Evolutionary conservation across 1,139 yeast species (phyloP).

Genomic region (Saccharomyces uvarum): DNA sequence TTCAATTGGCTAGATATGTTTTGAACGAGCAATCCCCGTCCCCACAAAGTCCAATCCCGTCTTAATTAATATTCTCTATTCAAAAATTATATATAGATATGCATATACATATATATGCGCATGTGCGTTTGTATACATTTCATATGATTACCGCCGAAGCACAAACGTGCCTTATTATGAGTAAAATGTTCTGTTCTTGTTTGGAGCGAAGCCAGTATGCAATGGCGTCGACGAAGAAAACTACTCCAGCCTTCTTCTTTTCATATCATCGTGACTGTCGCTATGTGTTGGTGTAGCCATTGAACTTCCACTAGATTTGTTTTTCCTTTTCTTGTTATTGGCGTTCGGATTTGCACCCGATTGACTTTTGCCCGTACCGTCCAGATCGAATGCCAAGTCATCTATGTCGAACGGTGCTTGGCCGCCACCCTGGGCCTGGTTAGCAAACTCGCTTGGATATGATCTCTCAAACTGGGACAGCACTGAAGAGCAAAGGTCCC

Average conservation of each 20-base stretch:
- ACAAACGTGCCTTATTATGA: not conserved
- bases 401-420: conserved; percentile 24
- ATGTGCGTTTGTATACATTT: not conserved
- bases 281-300: conserved; percentile 32
- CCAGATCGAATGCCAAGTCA: conserved; percentile 33
- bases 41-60: conserved; percentile 29
- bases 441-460: conserved; percentile 30
- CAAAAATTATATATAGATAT: not conserved
- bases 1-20: conserved; percentile 47
- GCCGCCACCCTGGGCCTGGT: conserved; percentile 15
- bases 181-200: not conserved
- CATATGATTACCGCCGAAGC: not conserved
- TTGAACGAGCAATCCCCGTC: conserved; percentile 19
- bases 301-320: conserved; percentile 29
- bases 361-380: conserved; percentile 26
- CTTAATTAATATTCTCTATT: conserved; percentile 25
- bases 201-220: not conserved
- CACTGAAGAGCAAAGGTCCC: conserved; percentile 28
- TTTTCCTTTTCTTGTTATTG: conserved; percentile 27
- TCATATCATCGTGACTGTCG: conserved; percentile 24
- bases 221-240: not conserved
- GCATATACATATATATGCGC: not conserved
- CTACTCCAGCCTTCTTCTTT: conserved; percentile 30
- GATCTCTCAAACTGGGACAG: conserved; percentile 30
- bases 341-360: conserved; percentile 1